These are phyloP conservation scores for Solanum ahanhuiri DNA, from an alignment of 257 asterid species.

Conservation along the genomic window DNA sequence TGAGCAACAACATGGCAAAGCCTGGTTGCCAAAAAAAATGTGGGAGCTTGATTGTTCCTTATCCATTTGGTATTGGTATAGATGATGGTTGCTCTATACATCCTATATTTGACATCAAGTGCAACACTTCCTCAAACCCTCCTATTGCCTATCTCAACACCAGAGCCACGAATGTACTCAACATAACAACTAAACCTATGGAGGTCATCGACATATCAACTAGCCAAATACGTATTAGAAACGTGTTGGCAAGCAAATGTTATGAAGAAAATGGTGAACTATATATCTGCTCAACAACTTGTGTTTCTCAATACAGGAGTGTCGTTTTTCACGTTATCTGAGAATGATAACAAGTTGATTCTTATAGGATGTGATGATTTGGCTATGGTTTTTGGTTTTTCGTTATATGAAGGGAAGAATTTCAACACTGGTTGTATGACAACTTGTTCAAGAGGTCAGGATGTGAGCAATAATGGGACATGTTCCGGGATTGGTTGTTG, in stretches of 20 bases:
- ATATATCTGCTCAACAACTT: background rate
- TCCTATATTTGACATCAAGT: background rate
- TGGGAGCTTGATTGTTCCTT: constrained; percentile 20
- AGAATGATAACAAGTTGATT: background rate
- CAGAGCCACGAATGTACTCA: background rate
- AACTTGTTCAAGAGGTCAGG: no score
- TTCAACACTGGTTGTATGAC: no score
- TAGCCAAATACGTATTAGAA: background rate
- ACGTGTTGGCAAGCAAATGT: background rate
- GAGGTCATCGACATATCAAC: constrained; percentile 4
- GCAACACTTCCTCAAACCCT: background rate
- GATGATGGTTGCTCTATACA: constrained; percentile 6
- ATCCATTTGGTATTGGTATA: constrained; percentile 15
- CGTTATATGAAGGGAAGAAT: background rate
- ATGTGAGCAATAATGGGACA: no score
- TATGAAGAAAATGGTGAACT: background rate
- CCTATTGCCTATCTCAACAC: constrained; percentile 2
- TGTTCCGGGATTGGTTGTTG: no score
- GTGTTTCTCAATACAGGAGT: background rate
- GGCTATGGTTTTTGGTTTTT: background rate
- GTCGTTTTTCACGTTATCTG: background rate
- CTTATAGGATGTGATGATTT: no score
- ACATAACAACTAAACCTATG: background rate
- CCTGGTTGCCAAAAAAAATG: background rate
- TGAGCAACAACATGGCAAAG: background rate